Percentiles rank a stretch among this genome's conserved stretches.
Conservation (phyloP, 2,329 filamentous ascomycete species). For the Diaporthe sp. region DNA sequence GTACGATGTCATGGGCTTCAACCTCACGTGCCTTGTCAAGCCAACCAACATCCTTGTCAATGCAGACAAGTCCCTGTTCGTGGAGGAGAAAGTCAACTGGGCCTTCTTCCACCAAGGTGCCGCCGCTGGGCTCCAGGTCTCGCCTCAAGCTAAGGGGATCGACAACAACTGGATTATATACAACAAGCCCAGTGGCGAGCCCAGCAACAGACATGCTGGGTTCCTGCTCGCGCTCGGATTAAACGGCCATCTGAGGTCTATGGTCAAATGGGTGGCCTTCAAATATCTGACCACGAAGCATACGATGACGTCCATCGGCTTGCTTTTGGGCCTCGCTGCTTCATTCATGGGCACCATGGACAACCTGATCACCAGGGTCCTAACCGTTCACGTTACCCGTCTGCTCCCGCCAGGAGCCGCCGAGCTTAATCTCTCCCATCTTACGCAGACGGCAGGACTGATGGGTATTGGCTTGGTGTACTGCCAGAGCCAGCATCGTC, state of each 20-base stretch:
- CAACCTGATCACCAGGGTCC: constrained; percentile 88
- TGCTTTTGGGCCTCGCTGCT: constrained; percentile 91
- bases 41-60: constrained; percentile 92
- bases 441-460: constrained; percentile 95
- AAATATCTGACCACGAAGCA: constrained; percentile 99
- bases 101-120: constrained; percentile 98
- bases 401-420: constrained; percentile 94
- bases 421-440: constrained; percentile 91
- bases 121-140: constrained; percentile 92
- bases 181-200: constrained; percentile 89
- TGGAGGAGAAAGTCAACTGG: constrained; percentile 98
- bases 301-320: constrained; percentile 97
- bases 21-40: constrained; percentile 90
- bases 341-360: constrained; percentile 99
- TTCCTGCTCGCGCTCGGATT: constrained; percentile 91
- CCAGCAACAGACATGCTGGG: constrained; percentile 96
- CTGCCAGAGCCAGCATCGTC: constrained; percentile 93
- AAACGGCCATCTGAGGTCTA: constrained; percentile 92
- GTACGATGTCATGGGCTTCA: constrained; percentile 90
- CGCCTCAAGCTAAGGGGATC: constrained; percentile 89
- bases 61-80: constrained; percentile 89
- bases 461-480: constrained; percentile 98
- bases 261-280: constrained; percentile 99
- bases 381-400: constrained; percentile 95
- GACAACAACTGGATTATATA: constrained; percentile 99